Conservation (phyloP, 257 asterid genomes). For the Forsythia viridissima region DNA sequence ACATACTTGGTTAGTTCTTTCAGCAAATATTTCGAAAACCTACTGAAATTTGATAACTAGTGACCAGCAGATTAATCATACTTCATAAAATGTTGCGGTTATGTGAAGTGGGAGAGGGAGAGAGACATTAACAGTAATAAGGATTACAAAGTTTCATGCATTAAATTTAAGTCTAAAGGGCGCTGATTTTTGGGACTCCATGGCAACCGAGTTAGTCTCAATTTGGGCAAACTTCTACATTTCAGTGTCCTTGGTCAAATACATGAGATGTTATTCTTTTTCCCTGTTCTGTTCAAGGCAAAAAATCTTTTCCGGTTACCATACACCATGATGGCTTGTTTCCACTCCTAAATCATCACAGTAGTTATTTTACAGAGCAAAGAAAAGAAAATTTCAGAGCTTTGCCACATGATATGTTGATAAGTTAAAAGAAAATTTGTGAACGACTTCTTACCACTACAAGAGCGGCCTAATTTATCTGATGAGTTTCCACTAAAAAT, state of each 20-base stretch:
- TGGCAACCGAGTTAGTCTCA: too few species aligned
- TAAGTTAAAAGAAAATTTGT: neutral
- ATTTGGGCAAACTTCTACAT: too few species aligned
- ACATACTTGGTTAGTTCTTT: conserved; percentile 14
- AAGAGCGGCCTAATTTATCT: neutral
- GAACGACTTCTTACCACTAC: neutral
- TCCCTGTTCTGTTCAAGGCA: too few species aligned
- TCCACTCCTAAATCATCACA: neutral
- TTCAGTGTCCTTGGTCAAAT: too few species aligned
- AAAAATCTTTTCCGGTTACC: neutral
- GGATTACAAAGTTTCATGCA: too few species aligned
- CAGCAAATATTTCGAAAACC: conserved; percentile 2
- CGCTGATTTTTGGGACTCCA: too few species aligned
- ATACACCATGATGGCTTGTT: neutral
- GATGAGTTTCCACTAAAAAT: neutral
- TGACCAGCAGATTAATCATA: neutral
- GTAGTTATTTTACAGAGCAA: neutral
- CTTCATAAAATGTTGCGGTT: neutral
- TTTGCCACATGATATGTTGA: neutral
- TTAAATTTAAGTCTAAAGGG: too few species aligned
- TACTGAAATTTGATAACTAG: neutral
- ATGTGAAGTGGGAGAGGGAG: neutral
- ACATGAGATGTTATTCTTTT: too few species aligned
- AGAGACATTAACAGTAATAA: neutral
- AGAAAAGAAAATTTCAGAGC: neutral